Evolutionary conservation across 2,329 filamentous ascomycete genomes (phyloP).

Genomic region (Alternaria angustiovoidea): DNA sequence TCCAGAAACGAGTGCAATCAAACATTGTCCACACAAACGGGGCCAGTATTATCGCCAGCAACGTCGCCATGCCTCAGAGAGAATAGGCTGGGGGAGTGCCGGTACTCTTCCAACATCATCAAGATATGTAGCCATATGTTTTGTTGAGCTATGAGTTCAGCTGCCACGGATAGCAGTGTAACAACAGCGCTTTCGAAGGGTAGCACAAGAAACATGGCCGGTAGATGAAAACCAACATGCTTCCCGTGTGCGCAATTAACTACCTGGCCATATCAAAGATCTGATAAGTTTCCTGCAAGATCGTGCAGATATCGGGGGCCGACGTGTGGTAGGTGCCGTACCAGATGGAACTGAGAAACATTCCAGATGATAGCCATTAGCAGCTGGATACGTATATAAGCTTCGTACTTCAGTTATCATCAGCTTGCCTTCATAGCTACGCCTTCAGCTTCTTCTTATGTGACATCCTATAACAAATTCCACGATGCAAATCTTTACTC

Average conservation of each 20-base stretch:
- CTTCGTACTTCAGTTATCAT: not conserved
- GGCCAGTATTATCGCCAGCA: not conserved
- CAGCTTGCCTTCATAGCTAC: not conserved
- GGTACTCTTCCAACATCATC: not conserved
- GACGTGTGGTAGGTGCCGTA: not conserved
- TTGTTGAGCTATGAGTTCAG: too few relatives aligned
- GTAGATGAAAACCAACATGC: not conserved
- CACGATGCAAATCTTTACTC: not conserved
- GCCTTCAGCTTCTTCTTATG: too few relatives aligned
- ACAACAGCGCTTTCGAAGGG: not conserved
- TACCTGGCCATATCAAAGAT: not conserved
- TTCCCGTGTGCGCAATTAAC: conserved; percentile 1
- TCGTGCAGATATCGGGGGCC: not conserved
- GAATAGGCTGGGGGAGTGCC: not conserved
- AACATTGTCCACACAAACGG: not conserved
- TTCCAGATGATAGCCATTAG: not conserved
- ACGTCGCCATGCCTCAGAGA: not conserved
- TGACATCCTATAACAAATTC: too few relatives aligned
- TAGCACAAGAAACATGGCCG: not conserved
- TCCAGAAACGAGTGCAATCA: conserved; percentile 1
- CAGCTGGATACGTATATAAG: not conserved
- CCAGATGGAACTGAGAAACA: not conserved
- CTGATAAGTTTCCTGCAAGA: not conserved
- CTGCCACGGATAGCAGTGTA: too few relatives aligned
- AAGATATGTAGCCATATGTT: not conserved